Base-by-base conservation (phyloP, 805 yeast species). In the Scheffersomyces stipitis region DNA sequence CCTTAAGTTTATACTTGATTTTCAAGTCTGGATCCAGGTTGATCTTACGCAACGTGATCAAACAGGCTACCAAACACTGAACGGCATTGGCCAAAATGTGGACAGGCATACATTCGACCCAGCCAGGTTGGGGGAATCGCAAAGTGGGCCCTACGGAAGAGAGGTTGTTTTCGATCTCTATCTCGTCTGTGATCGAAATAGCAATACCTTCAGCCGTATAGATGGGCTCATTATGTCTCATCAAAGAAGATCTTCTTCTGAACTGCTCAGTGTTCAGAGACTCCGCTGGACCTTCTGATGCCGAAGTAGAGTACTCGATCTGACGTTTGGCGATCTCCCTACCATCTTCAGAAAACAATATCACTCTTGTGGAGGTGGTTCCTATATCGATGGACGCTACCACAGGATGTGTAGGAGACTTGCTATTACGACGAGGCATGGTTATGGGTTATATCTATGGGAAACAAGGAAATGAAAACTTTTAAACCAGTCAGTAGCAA, bases 21-120 rank as follows among this genome's bases (percentile, higher is more conserved):
- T 70, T 61, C 29, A 71, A 64, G 32, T 71, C 65, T 5, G 77
- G 76, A 45, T 72, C 65, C 46, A 62, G 66, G 62, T 83, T 83
- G 48, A 80, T 58, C 37, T 69, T 70, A 42, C 82, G 73, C 49
- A 83, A 65, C 18, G 80, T 66, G 29, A 75, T 67, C 47, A 81
- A 62, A 52, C 85, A 78, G 16, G 80, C 80, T 31, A 81, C 81
- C 24, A 90, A 66, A 68, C 97, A 90, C 54, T 82, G 84, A 27
- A 82, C 73, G 18, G 89, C 90, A 52, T 88, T 83, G 45, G 83
- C 83, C 48, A 88, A 71, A 31, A 90, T 80, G 59, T 83, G 89
- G 34, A 76, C 76, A 8, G 96, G 96, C 69, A 85, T 84, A 63
- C 93, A 89, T 66, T 90, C 96, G 26, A 88, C 93, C 96, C 96